phyloP scores from a whole-genome alignment of 2,329 filamentous ascomycete genomes.

The Amauroascus niger region DNA sequence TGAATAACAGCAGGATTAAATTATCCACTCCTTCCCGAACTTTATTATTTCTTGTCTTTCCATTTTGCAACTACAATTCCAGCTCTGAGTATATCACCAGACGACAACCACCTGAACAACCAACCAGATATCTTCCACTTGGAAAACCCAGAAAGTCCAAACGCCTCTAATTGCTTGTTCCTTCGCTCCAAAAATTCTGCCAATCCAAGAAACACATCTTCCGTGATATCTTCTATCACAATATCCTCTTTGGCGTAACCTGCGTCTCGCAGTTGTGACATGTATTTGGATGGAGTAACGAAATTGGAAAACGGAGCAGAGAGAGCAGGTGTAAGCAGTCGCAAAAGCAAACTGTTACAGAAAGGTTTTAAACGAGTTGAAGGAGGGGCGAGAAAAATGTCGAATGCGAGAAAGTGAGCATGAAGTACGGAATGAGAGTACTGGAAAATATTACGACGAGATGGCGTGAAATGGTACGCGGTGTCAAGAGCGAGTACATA shows the following conservation, averaged over 20 bases:
- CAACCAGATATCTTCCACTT: conserved; percentile 18
- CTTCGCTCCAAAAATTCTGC: conserved; percentile 37
- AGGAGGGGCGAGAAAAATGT: conserved; percentile 36
- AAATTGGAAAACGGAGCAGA: conserved; percentile 44
- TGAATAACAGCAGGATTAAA: not conserved
- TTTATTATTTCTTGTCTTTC: not conserved
- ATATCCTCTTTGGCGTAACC: conserved; percentile 41
- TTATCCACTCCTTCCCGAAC: not conserved
- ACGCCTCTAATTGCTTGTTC: conserved; percentile 26
- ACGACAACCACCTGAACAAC: conserved; percentile 16
- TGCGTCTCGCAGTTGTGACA: conserved; percentile 36
- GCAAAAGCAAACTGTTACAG: conserved; percentile 30
- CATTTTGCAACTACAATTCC: conserved; percentile 16
- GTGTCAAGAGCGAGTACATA: conserved; percentile 46
- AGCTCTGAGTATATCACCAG: conserved; percentile 14
- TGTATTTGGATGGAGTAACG: conserved; percentile 40
- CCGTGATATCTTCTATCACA: conserved; percentile 43
- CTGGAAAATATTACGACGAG: conserved; percentile 40
- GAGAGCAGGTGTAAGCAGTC: conserved; percentile 40
- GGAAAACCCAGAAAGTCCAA: conserved; percentile 26
- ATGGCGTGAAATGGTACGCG: conserved; percentile 49
- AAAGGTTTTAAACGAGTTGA: conserved; percentile 18
- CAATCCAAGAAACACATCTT: conserved; percentile 45
- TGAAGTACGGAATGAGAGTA: conserved; percentile 35
- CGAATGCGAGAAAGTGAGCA: conserved; percentile 48